phyloP scores from a whole-genome alignment of 164 flowering plant genomes.

The Tetracentron sinense region DNA sequence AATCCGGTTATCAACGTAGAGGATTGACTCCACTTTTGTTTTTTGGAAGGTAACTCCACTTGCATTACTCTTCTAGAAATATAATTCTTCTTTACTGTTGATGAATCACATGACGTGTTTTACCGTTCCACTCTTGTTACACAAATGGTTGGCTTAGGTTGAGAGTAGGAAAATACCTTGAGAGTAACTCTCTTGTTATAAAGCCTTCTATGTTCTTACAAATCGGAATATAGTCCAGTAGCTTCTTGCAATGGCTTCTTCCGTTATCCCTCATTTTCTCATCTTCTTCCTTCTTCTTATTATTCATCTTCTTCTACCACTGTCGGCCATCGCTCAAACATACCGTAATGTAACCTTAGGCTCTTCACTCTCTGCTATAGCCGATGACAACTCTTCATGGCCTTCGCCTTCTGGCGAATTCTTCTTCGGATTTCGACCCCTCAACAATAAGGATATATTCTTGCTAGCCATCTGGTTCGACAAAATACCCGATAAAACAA shows the following conservation, averaged over 20 bases:
- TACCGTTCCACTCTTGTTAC: too few species aligned
- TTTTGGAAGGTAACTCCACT: too few species aligned
- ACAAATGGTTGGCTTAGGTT: too few species aligned
- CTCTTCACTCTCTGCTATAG: slow-evolving; percentile 18
- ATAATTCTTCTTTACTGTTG: too few species aligned
- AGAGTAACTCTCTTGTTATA: too few species aligned
- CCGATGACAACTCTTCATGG: slow-evolving; percentile 19
- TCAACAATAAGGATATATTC: slow-evolving; percentile 6
- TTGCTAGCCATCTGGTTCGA: slow-evolving; percentile 36
- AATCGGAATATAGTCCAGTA: too few species aligned
- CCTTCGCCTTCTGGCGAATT: slow-evolving; percentile 36
- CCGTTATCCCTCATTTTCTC: not conserved
- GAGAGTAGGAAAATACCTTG: too few species aligned
- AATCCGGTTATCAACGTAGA: too few species aligned
- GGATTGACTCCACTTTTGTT: too few species aligned
- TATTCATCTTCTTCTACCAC: slow-evolving; percentile 9
- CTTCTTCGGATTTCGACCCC: slow-evolving; percentile 29
- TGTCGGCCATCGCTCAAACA: slow-evolving; percentile 17
- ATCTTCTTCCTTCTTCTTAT: slow-evolving; percentile 1
- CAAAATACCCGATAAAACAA: slow-evolving; percentile 28
- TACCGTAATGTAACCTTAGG: slow-evolving; percentile 20
- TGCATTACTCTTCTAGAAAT: too few species aligned
- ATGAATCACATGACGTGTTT: too few species aligned
- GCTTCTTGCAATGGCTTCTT: not conserved
- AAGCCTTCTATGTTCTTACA: too few species aligned